Percentiles rank a stretch among this genome's conserved stretches.
phyloP scores from a whole-genome alignment of 352 stramenopile species.

The Stephanocyclus meneghinianus region DNA sequence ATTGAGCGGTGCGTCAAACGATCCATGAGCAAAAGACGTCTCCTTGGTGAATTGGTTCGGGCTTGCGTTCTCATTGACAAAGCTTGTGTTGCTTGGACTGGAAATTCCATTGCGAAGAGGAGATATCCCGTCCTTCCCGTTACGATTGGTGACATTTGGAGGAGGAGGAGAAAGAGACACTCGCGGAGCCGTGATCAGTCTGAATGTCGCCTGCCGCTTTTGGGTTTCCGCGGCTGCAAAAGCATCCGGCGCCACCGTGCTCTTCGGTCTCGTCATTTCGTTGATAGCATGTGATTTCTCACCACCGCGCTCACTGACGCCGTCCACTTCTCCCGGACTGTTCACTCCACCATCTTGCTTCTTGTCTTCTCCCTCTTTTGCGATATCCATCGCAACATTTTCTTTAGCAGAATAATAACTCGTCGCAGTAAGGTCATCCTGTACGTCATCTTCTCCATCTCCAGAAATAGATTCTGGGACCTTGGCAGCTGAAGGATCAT shows the following conservation, averaged over 20 bases:
- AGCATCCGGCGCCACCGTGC: no score
- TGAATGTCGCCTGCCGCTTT: slow-evolving; percentile 1
- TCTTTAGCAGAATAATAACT: slow-evolving; percentile 5
- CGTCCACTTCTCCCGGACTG: neutral
- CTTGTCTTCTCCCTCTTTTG: neutral
- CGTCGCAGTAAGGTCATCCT: slow-evolving; percentile 39
- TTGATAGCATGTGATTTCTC: neutral
- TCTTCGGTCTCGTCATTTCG: neutral
- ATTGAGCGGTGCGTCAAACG: no score
- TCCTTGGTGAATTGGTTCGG: no score
- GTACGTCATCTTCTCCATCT: slow-evolving; percentile 20
- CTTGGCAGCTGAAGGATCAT: slow-evolving; percentile 3
- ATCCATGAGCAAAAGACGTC: no score
- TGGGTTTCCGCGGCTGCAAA: neutral
- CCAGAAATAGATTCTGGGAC: slow-evolving; percentile 21
- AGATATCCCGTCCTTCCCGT: neutral
- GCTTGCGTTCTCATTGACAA: no score
- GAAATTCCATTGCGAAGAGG: neutral
- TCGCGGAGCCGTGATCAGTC: neutral
- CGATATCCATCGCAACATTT: slow-evolving; percentile 2
- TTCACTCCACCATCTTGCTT: no score
- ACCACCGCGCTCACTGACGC: neutral
- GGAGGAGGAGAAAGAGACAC: slow-evolving; percentile 32
- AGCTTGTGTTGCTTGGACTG: no score
- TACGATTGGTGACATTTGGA: slow-evolving; percentile 6